These are phyloP conservation scores for Mycena crocata DNA, from an alignment of 768 basidiomycete genomes.

Conservation along the genomic window DNA sequence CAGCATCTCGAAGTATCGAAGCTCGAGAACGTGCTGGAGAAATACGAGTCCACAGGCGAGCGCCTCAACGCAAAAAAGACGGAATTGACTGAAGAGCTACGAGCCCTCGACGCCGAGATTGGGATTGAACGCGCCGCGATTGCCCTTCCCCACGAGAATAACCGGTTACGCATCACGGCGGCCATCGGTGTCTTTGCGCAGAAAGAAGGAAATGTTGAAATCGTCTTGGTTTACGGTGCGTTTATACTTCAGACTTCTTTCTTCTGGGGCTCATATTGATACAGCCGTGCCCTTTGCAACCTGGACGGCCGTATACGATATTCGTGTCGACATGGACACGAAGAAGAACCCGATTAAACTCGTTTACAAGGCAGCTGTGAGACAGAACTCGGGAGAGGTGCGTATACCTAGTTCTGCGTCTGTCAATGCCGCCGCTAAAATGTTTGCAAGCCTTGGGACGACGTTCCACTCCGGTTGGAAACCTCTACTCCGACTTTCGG, in stretches of 20 bases:
- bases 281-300: conserved; percentile 50
- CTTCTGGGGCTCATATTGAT: background rate
- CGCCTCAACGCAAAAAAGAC: conserved; percentile 47
- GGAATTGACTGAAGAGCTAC: conserved; percentile 44
- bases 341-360: conserved; percentile 51
- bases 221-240: conserved; percentile 54
- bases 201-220: conserved; percentile 49
- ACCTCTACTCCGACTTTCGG: conserved; percentile 58
- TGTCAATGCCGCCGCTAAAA: background rate
- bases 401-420: background rate
- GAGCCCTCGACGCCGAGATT: conserved; percentile 39
- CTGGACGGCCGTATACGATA: conserved; percentile 56
- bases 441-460: conserved; percentile 50
- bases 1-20: conserved; percentile 45
- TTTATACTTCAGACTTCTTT: background rate
- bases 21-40: conserved; percentile 43
- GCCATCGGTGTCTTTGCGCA: conserved; percentile 52
- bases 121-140: conserved; percentile 37
- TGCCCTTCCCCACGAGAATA: conserved; percentile 29
- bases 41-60: conserved; percentile 47
- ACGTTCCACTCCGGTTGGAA: conserved; percentile 56
- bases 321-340: conserved; percentile 55
- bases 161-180: conserved; percentile 44
- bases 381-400: conserved; percentile 58
- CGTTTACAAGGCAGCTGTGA: conserved; percentile 55